phyloP scores from a whole-genome alignment of 495 filamentous ascomycete genomes.

The Lasiosphaeris hirsuta region DNA sequence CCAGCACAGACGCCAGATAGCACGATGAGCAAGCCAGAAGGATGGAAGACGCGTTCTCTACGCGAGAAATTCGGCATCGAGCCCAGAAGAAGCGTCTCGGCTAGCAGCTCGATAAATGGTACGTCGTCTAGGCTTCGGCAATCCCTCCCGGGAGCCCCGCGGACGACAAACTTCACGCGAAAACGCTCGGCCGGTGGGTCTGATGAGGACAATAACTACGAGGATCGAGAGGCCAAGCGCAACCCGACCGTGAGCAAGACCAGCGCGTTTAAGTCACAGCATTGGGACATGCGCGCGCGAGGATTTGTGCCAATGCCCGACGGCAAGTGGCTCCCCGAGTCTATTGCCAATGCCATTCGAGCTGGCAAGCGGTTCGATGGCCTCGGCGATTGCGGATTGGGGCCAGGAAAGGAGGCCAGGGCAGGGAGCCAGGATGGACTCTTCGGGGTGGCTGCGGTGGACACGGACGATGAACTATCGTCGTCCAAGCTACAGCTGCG shows the following conservation, averaged over 20 bases:
- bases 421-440: neutral
- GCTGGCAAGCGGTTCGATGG: constrained; percentile 23
- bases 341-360: constrained; percentile 33
- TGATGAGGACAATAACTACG: constrained; percentile 6
- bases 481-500: constrained; percentile 3
- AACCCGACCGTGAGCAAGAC: constrained; percentile 1
- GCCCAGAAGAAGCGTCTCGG: constrained; percentile 25
- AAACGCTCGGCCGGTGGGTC: constrained; percentile 23
- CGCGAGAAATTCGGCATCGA: constrained; percentile 32
- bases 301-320: constrained; percentile 44
- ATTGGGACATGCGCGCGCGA: constrained; percentile 41
- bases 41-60: constrained; percentile 29
- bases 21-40: constrained; percentile 19
- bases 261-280: constrained; percentile 22
- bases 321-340: constrained; percentile 41
- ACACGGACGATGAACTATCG: neutral
- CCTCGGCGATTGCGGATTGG: constrained; percentile 25
- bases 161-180: constrained; percentile 25
- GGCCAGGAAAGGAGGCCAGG: neutral
- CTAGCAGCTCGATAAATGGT: constrained; percentile 18
- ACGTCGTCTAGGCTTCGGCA: constrained; percentile 18
- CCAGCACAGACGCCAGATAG: constrained; percentile 11
- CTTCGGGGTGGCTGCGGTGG: neutral
- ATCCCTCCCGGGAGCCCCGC: constrained; percentile 16
- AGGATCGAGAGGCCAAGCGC: constrained; percentile 16